phyloP scores from a whole-genome alignment of 2,329 filamentous ascomycete genomes.

The Monosporascus cannonballus region DNA sequence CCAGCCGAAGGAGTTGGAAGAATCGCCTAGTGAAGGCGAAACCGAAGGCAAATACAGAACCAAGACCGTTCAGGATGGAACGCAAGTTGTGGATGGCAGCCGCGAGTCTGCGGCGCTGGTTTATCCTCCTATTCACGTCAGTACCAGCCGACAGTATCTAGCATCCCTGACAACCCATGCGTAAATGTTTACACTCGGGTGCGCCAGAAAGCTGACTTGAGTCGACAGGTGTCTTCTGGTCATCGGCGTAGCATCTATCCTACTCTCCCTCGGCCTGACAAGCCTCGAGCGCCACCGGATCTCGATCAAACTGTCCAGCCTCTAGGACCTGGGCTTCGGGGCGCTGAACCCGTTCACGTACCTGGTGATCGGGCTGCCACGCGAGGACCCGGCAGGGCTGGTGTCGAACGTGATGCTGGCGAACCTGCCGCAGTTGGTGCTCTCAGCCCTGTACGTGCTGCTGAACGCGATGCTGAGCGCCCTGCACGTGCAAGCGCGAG shows the following conservation, averaged over 20 bases:
- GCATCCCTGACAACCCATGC: not conserved
- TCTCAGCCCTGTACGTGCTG: slow-evolving; percentile 39
- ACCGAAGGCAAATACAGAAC: not conserved
- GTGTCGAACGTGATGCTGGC: slow-evolving; percentile 32
- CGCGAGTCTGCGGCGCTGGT: slow-evolving; percentile 6
- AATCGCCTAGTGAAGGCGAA: slow-evolving; percentile 3
- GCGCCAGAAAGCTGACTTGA: not conserved
- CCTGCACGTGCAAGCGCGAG: slow-evolving; percentile 40
- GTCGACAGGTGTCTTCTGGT: slow-evolving; percentile 7
- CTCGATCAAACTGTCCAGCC: slow-evolving; percentile 9
- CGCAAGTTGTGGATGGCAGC: slow-evolving; percentile 6
- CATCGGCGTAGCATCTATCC: slow-evolving; percentile 3
- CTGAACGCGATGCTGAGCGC: slow-evolving; percentile 39
- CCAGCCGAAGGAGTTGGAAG: slow-evolving; percentile 1
- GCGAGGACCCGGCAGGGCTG: slow-evolving; percentile 21
- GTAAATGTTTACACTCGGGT: not conserved
- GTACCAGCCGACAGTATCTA: not conserved
- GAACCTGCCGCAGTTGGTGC: slow-evolving; percentile 40
- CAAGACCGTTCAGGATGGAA: slow-evolving; percentile 3
- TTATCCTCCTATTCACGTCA: slow-evolving; percentile 5
- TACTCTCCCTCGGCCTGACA: slow-evolving; percentile 7
- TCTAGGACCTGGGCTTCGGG: slow-evolving; percentile 26
- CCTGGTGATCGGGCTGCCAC: slow-evolving; percentile 17
- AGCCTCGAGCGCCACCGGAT: slow-evolving; percentile 12
- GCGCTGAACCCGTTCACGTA: slow-evolving; percentile 21